Evolutionary conservation across 139 green algal genomes (phyloP), one percentile per base, ranked within the genome.

Genomic region (Marvania coccoides): DNA sequence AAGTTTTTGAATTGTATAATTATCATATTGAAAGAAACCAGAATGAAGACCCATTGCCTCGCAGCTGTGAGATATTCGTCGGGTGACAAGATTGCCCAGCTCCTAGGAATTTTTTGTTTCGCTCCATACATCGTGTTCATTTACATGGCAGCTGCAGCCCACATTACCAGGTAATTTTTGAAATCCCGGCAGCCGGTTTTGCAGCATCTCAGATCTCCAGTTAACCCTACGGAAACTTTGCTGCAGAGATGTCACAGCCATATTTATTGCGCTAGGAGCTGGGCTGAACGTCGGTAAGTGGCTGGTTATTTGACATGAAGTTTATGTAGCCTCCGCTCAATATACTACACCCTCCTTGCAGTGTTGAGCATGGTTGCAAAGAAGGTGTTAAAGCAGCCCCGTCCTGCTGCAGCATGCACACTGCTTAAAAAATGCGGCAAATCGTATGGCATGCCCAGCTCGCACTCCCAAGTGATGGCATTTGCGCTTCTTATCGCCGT

Each of bases 391-490:
- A 47, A 53, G 47, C 67, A 74, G 10, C 67, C 67, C 2, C 58
- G 67, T 2, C 67, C 67, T 24, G 36, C 58, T 3, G 31, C 54
- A 13, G 58, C n/a, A 4, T 74, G 67, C 24, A 33, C 39, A 5
- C 35, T 54, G 57, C 23, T 74, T 28, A 56, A 42, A 6, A 74
- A 74, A 33, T 74, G 67, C 33, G 38, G 47, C 31, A 65, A 70
- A n/a, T n/a, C n/a, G 62, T 37, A 62, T 5, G 67, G 67, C 42
- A 74, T 74, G 67, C 67, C 67, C 42, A 59, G 37, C 34, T 62
- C 39, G 34, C 67, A 74, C 45, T 34, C 59, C 29, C 47, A 54
- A 2, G 58, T 63, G 26, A 70, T 74, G 67, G 58, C 67, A 3
- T 74, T 63, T 47, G 46, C 55, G 5, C 47, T 48, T 15, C n/a